Evolutionary conservation across 2,329 filamentous ascomycete genomes (phyloP).

Genomic region (Monilinia laxa): DNA sequence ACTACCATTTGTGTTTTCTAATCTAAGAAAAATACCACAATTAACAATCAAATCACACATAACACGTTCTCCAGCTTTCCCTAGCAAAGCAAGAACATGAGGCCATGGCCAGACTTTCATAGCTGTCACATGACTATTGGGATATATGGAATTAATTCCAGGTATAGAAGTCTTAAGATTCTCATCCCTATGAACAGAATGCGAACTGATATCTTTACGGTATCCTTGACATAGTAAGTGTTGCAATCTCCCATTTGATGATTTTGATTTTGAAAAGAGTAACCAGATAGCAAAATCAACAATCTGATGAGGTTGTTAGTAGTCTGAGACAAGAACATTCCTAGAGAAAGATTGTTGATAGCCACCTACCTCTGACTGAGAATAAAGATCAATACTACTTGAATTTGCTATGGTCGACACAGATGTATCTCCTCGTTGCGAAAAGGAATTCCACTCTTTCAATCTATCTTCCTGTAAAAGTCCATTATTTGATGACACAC

Average conservation of each 20-base stretch:
- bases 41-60: conserved; percentile 77
- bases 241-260: conserved; percentile 53
- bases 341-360: conserved; percentile 18
- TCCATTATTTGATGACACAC: conserved; percentile 30
- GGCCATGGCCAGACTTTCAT: conserved; percentile 75
- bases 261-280: conserved; percentile 63
- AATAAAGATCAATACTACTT: conserved; percentile 48
- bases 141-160: conserved; percentile 61
- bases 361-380: conserved; percentile 61
- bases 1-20: conserved; percentile 61
- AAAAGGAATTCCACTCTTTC: conserved; percentile 60
- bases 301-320: conserved; percentile 50
- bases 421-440: conserved; percentile 61
- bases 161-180: conserved; percentile 53
- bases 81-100: conserved; percentile 70
- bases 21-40: conserved; percentile 69
- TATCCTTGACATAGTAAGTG: conserved; percentile 87
- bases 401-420: conserved; percentile 52
- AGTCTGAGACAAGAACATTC: conserved; percentile 22
- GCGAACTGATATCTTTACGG: conserved; percentile 47
- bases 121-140: conserved; percentile 67
- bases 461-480: conserved; percentile 45
- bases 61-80: conserved; percentile 70
- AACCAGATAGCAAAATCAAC: conserved; percentile 76
- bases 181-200: conserved; percentile 30